Percentiles rank a stretch among this genome's conserved stretches.
phyloP scores from a whole-genome alignment of 1,284 basidiomycete species.

The Veloboletus limbatus region DNA sequence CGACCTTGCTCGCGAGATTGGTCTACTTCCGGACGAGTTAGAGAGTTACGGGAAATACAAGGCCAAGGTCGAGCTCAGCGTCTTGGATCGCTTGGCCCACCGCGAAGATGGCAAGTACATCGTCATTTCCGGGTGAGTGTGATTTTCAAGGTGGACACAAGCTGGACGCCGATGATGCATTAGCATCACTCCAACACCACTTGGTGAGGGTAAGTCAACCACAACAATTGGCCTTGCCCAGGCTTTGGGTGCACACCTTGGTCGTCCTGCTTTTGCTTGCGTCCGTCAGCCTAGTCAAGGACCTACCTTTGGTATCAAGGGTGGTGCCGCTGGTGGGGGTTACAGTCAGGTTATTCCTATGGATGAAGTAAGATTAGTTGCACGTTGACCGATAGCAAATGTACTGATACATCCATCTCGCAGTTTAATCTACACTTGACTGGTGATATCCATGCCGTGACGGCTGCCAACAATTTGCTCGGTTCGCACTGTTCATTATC shows the following conservation, averaged over 20 bases:
- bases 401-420: constrained; percentile 9
- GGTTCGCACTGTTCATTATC: constrained; percentile 42
- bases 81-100: constrained; percentile 83
- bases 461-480: constrained; percentile 95
- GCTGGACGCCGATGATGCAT: not conserved
- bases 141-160: not conserved
- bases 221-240: constrained; percentile 98
- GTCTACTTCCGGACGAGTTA: constrained; percentile 82
- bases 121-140: constrained; percentile 82
- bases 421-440: constrained; percentile 95
- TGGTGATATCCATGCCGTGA: constrained; percentile 97
- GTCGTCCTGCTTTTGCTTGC: constrained; percentile 92
- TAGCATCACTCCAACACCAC: constrained; percentile 95
- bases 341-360: constrained; percentile 99
- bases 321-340: constrained; percentile 96
- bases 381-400: not conserved
- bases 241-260: constrained; percentile 92
- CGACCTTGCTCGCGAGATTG: constrained; percentile 86
- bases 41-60: constrained; percentile 97
- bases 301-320: constrained; percentile 99
- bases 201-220: constrained; percentile 98
- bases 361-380: constrained; percentile 76
- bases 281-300: constrained; percentile 99
- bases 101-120: constrained; percentile 97
- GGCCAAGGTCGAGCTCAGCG: constrained; percentile 92